phyloP scores from a whole-genome alignment of 768 basidiomycete genomes.

The Leccinellum albellum region DNA sequence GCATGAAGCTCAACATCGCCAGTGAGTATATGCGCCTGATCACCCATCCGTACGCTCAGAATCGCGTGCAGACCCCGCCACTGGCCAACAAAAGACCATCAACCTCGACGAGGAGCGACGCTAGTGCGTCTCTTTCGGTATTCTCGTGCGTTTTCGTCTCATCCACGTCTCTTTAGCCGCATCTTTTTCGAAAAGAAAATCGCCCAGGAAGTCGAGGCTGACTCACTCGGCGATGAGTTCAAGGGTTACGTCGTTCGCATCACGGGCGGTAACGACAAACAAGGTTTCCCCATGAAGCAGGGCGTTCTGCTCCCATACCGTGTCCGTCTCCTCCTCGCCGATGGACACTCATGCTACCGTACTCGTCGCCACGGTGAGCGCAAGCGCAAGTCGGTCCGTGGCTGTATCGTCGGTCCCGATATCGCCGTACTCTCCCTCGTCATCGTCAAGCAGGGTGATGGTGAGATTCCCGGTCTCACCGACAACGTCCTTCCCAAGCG shows the following conservation, averaged over 20 bases:
- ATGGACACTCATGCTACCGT: conserved; percentile 98
- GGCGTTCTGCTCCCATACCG: conserved; percentile 94
- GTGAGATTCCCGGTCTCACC: conserved; percentile 86
- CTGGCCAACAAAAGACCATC: conserved; percentile 94
- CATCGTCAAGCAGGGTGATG: conserved; percentile 94
- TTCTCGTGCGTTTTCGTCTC: not conserved
- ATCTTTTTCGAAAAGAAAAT: conserved; percentile 98
- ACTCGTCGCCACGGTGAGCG: too few relatives aligned
- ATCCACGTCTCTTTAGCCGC: conserved; percentile 51
- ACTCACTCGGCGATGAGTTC: conserved; percentile 92
- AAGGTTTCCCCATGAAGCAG: conserved; percentile 99
- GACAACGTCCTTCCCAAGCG: conserved; percentile 91
- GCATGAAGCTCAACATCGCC: conserved; percentile 98
- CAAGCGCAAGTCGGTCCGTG: conserved; percentile 98
- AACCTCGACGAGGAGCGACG: conserved; percentile 90
- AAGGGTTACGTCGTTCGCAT: conserved; percentile 96
- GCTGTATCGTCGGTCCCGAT: conserved; percentile 94
- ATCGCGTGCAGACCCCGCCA: conserved; percentile 74
- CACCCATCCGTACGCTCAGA: conserved; percentile 9
- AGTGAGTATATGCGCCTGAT: conserved; percentile 48
- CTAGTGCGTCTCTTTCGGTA: conserved; percentile 47
- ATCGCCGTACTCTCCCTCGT: conserved; percentile 92
- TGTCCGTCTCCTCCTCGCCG: conserved; percentile 88
- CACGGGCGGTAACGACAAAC: conserved; percentile 98
- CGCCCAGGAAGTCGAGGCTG: conserved; percentile 88